Evolutionary conservation across 345 rosid genomes (phyloP).

Genomic region (Ailanthus altissimus): DNA sequence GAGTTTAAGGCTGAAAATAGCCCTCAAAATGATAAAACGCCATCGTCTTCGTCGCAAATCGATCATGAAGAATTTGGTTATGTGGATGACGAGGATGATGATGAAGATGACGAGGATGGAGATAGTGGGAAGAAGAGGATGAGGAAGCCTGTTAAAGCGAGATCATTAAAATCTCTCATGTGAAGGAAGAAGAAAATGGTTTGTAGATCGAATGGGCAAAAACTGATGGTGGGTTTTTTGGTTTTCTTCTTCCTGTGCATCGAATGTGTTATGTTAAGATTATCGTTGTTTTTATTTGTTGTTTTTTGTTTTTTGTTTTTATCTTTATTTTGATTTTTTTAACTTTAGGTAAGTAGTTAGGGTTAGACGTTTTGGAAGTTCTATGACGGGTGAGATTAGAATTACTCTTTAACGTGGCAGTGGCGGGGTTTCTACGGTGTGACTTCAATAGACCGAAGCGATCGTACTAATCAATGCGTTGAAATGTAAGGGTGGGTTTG

Average conservation of each 20-base stretch:
- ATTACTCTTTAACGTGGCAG: constrained; percentile 33
- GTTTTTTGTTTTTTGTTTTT: too few species aligned
- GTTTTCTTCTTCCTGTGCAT: not conserved
- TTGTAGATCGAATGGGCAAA: constrained; percentile 6
- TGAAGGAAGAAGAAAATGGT: constrained; percentile 39
- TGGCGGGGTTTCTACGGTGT: constrained; percentile 31
- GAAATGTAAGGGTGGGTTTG: constrained; percentile 28
- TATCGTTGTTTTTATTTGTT: not conserved
- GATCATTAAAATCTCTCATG: constrained; percentile 94
- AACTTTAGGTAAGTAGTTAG: constrained; percentile 17
- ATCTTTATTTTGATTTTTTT: not conserved
- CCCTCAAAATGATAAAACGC: constrained; percentile 23
- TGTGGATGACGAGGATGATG: constrained; percentile 43
- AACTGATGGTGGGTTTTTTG: not conserved
- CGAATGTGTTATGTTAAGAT: constrained; percentile 5
- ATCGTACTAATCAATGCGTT: constrained; percentile 26
- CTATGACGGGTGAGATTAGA: constrained; percentile 29
- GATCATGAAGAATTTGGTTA: constrained; percentile 36
- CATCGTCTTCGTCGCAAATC: constrained; percentile 27
- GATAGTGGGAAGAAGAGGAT: constrained; percentile 54
- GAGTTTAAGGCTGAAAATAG: constrained; percentile 14
- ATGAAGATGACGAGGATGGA: constrained; percentile 30
- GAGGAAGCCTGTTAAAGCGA: constrained; percentile 82
- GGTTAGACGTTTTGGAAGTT: constrained; percentile 30
- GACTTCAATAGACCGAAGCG: constrained; percentile 19